A percentile compares a stretch with the other conserved stretches of the same genome.
These are phyloP conservation scores for Boechera retrofracta DNA, from an alignment of 345 rosid species.

Conservation along the genomic window DNA sequence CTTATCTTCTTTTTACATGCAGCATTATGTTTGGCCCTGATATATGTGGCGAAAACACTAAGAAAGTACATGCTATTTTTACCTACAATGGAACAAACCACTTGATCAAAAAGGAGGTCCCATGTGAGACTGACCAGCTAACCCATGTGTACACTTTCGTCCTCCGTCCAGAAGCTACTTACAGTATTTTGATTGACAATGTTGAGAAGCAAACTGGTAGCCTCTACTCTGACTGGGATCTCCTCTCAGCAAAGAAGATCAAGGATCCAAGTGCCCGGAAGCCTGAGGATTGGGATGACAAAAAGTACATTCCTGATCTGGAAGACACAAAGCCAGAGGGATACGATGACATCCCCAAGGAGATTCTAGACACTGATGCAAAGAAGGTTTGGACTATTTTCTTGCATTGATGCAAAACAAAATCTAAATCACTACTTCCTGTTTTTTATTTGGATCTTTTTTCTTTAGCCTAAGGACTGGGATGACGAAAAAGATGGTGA, in stretches of 20 bases:
- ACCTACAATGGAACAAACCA: conserved; percentile 79
- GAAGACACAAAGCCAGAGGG: conserved; percentile 97
- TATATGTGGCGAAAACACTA: conserved; percentile 95
- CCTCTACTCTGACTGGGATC: conserved; percentile 90
- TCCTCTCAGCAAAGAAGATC: conserved; percentile 86
- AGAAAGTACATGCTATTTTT: conserved; percentile 98
- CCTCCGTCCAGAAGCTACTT: conserved; percentile 94
- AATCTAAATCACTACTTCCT: not conserved
- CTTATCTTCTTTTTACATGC: conserved; percentile 39
- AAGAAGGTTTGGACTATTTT: conserved; percentile 63
- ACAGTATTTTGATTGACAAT: conserved; percentile 91
- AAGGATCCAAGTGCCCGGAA: conserved; percentile 97
- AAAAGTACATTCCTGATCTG: conserved; percentile 86
- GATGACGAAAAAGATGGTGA: conserved; percentile 99
- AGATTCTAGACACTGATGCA: conserved; percentile 87
- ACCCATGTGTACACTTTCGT: conserved; percentile 89
- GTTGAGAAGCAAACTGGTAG: conserved; percentile 96
- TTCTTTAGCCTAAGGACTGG: conserved; percentile 92
- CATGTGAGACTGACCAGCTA: conserved; percentile 99
- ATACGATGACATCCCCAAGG: conserved; percentile 95
- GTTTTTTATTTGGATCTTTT: not conserved
- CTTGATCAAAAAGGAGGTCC: conserved; percentile 94
- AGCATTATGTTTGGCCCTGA: conserved; percentile 99
- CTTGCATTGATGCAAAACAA: not conserved
- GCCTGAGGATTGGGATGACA: conserved; percentile 99